Percentiles rank a stretch among this genome's conserved stretches.
phyloP scores from a whole-genome alignment of 1,139 yeast species.

The Hansenula anomala region DNA sequence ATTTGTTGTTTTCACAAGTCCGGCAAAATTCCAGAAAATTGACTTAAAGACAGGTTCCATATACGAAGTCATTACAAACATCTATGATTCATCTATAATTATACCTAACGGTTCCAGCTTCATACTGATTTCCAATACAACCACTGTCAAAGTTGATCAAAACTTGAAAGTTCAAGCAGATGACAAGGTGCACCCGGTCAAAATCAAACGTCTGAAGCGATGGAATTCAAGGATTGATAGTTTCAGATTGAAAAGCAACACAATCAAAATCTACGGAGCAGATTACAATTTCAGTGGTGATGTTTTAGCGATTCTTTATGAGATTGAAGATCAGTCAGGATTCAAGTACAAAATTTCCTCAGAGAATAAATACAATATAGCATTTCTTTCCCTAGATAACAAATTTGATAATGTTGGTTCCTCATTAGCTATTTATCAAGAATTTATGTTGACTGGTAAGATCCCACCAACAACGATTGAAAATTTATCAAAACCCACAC shows the following conservation, averaged over 20 bases:
- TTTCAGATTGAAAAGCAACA: conserved; percentile 14
- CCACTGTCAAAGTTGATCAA: conserved; percentile 4
- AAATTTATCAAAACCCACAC: no score
- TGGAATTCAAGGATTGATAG: conserved; percentile 20
- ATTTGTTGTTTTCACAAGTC: no score
- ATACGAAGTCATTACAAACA: conserved; percentile 4
- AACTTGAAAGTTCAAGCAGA: conserved; percentile 8
- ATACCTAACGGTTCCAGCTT: conserved; percentile 5
- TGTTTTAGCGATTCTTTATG: conserved; percentile 28
- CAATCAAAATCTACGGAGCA: conserved; percentile 24
- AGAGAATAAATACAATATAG: conserved; percentile 24
- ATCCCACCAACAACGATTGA: conserved; percentile 14
- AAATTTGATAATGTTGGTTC: conserved; percentile 21
- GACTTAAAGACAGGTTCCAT: background rate
- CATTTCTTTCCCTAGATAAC: conserved; percentile 25
- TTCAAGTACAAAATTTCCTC: conserved; percentile 30
- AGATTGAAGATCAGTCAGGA: conserved; percentile 25
- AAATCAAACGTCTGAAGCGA: conserved; percentile 9
- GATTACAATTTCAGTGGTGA: conserved; percentile 27
- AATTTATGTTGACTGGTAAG: conserved; percentile 25
- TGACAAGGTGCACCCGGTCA: conserved; percentile 11
- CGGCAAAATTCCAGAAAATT: conserved; percentile 7
- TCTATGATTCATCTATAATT: conserved; percentile 9
- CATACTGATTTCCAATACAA: conserved; percentile 8
- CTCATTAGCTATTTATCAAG: conserved; percentile 31